Base-by-base conservation (phyloP, 805 yeast genomes). In the Candida sonorensis region DNA sequence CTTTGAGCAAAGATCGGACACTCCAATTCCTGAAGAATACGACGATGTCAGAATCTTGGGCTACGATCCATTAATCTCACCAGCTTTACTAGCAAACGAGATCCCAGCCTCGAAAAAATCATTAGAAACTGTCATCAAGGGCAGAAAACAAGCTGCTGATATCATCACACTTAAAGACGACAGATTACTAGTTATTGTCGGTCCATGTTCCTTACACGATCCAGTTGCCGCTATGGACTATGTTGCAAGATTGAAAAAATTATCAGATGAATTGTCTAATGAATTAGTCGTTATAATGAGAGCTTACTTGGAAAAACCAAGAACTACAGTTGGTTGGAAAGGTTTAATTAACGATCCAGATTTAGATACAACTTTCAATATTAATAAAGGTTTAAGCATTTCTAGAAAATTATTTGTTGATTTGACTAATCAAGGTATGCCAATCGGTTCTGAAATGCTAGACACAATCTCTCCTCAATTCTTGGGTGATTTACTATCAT, bases 261-360 rank as follows among this genome's bases (percentile, higher is more conserved):
- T 80, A 22, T 63, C 81, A 25, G 75, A 75, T 34, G 69, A 76
- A 52, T 66, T 82, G 42, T 67, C 79, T 42, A 77, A 73, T 29
- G 96, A 90, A 46, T 69, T 92, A 38, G 73, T 77, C 35, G 79
- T 92, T 38, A 80, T 92, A 41, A 92, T 92, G 98, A 79, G 98
- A 65, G 97, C 97, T 4, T 92, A 92, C 67, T 70, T 92, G 52
- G 98, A 90, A 61, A 90, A 90, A 64, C 98, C 98, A 49, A 78
- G 98, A 64, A 90, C 98, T 31, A 90, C 97, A 17, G 97, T 92
- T 27, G 98, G 98, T 38, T 90, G 98, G 98, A 90, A 90, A 65
- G 98, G 98, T 48, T 70, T 90, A 45, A 92, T 90, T 51, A 90
- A 90, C 57, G 98, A 90, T 60, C 98, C 98, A 20, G 95, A 92